Base-by-base conservation (phyloP, 768 basidiomycete species). In the Pleurotus citrinopileatus region DNA sequence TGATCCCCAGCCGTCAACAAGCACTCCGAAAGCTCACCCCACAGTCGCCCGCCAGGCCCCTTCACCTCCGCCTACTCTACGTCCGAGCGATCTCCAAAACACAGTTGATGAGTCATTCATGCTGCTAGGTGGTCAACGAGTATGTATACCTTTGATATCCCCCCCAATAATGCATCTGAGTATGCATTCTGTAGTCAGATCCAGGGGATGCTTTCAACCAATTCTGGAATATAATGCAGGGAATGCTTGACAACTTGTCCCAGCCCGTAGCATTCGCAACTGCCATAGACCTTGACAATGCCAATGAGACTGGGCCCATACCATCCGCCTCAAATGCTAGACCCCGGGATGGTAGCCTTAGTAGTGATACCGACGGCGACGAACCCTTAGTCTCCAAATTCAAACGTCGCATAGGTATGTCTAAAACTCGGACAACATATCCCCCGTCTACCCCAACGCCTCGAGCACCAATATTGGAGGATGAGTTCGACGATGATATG, bases 191-290 rank as follows among this genome's bases (percentile, higher is more conserved):
- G 7, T 57, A 88, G 87, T 85, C 85, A 55, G 91, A 94, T 62
- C 86, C 90, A 2, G 83, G 87, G 3, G 91, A 94, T 62, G 85
- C 89, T 3, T 94, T 94, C 73, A 91, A 91, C 63, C 81, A 90
- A 60, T 94, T 93, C 63, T 94, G 91, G 91, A 84, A 80, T 60
- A 88, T 89, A 45, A 87, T 92, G 75, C 89, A 93, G 67, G 89
- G 85, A 36, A 86, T 91, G 82, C 68, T 93, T 42, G 89, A 93
- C 61, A 87, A 91, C 61, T 76, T 94, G n/a, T 87, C 89, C 3
- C 89, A 91, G 61, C 87, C 87, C 3, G 83, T 89, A 7, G 91
- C 91, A 13, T 94, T 94, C 63, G 83, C 91, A 3, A 91, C 88
- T 5, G 84, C 86, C 12, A 90, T 92, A 13, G 48, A 26, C 76